Evolutionary conservation across 2,329 filamentous ascomycete genomes (phyloP).

Genomic region (Hypomyces perniciosus): DNA sequence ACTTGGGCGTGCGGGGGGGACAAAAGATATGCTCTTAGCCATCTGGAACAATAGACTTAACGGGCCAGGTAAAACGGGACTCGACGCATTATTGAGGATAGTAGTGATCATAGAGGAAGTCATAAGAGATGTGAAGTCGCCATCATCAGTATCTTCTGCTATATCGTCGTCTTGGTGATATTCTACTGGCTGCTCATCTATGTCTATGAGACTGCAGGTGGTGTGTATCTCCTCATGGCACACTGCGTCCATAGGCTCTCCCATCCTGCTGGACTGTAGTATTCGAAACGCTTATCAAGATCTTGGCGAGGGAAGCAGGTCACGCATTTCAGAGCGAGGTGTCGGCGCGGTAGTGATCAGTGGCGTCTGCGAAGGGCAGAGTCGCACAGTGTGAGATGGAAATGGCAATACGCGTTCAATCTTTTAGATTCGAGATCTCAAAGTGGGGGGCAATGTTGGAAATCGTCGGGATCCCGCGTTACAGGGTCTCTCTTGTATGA

Average conservation of each 20-base stretch:
- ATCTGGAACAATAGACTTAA: slow-evolving; percentile 47
- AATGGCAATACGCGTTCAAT: too few relatives aligned
- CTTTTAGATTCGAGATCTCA: too few relatives aligned
- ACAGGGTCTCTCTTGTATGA: too few relatives aligned
- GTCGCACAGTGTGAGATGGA: neutral
- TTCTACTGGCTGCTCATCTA: slow-evolving; percentile 5
- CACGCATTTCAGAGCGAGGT: slow-evolving; percentile 11
- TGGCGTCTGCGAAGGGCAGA: neutral
- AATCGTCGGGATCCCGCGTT: too few relatives aligned
- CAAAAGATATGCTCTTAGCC: slow-evolving; percentile 33
- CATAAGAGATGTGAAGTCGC: slow-evolving; percentile 33
- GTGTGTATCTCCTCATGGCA: slow-evolving; percentile 6
- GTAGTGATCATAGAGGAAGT: slow-evolving; percentile 30
- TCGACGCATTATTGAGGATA: slow-evolving; percentile 40
- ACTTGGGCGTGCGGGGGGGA: slow-evolving; percentile 43
- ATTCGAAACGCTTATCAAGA: slow-evolving; percentile 2
- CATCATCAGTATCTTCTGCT: slow-evolving; percentile 20
- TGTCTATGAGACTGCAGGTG: slow-evolving; percentile 2
- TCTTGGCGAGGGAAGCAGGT: neutral
- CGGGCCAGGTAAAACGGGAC: slow-evolving; percentile 49
- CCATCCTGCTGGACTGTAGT: slow-evolving; percentile 2
- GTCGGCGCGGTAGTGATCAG: too few relatives aligned
- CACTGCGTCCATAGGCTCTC: slow-evolving; percentile 6
- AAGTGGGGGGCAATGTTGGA: too few relatives aligned
- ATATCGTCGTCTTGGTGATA: slow-evolving; percentile 5